A percentile compares a stretch with the other conserved stretches of the same genome.
These are phyloP conservation scores for Agapanthus africanus DNA, from an alignment of 106 monocot species.

Conservation along the genomic window DNA sequence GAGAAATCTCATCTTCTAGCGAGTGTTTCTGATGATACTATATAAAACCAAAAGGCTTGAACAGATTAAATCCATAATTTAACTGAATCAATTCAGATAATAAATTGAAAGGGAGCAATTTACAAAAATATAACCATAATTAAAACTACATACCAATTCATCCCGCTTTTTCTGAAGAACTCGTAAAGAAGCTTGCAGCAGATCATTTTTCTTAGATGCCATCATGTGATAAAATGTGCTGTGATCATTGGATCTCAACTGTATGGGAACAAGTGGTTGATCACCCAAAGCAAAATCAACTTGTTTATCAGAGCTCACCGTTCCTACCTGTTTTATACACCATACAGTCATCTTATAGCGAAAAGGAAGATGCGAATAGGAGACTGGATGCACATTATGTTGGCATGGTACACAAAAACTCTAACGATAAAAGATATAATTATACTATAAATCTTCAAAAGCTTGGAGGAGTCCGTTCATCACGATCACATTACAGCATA, in stretches of 20 bases:
- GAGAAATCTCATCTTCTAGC: constrained; percentile 34
- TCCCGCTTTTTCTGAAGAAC: constrained; percentile 23
- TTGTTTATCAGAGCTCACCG: background rate
- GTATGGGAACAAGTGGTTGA: constrained; percentile 16
- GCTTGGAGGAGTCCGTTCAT: background rate
- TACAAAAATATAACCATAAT: background rate
- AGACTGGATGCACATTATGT: background rate
- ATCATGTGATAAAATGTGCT: constrained; percentile 4
- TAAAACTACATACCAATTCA: constrained; percentile 23
- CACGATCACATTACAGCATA: background rate
- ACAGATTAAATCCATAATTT: background rate
- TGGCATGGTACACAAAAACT: background rate
- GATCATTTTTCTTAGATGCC: constrained; percentile 15
- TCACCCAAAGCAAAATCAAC: background rate
- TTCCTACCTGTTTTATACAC: constrained; percentile 8
- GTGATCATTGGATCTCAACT: background rate
- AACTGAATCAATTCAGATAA: background rate
- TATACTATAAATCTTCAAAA: background rate
- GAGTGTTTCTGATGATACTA: constrained; percentile 16
- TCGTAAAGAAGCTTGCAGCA: constrained; percentile 16
- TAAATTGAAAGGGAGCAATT: background rate
- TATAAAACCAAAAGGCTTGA: background rate
- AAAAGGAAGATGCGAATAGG: background rate
- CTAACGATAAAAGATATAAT: background rate
- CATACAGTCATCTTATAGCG: background rate